Evolutionary conservation across 2,329 filamentous ascomycete species (phyloP).

Genomic region (Clathrospora elynae): DNA sequence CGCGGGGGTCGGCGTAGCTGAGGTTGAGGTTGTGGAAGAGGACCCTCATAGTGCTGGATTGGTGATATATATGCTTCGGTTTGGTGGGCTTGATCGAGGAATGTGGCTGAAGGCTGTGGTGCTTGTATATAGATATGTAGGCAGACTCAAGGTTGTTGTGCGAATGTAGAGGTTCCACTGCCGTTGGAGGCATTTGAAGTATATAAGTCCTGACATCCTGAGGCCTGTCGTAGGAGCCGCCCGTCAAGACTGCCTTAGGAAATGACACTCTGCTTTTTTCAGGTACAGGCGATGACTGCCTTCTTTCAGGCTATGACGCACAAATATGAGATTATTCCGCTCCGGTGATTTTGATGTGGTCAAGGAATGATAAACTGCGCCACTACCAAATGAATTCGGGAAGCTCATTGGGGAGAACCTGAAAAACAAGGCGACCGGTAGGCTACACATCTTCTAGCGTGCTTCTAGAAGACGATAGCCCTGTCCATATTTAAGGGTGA

Average conservation of each 20-base stretch:
- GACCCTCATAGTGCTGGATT: conserved; percentile 26
- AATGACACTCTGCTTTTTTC: conserved; percentile 20
- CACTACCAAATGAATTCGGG: conserved; percentile 21
- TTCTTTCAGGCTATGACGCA: conserved; percentile 41
- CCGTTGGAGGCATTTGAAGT: conserved; percentile 8
- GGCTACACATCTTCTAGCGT: conserved; percentile 38
- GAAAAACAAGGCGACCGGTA: conserved; percentile 34
- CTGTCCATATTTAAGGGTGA: conserved; percentile 31
- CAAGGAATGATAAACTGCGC: conserved; percentile 31
- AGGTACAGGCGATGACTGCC: conserved; percentile 39
- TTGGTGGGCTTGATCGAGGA: conserved; percentile 7
- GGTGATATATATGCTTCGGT: conserved; percentile 6
- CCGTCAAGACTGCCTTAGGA: conserved; percentile 24
- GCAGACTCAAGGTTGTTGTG: conserved; percentile 17
- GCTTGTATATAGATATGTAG: conserved; percentile 13
- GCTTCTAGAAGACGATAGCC: conserved; percentile 26
- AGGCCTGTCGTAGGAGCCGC: conserved; percentile 37
- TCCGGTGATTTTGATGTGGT: conserved; percentile 21
- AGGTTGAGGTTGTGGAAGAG: conserved; percentile 13
- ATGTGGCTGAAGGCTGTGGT: conserved; percentile 20
- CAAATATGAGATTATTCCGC: conserved; percentile 21
- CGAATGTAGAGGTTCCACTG: conserved; percentile 15
- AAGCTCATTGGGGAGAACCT: conserved; percentile 29
- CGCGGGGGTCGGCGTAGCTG: conserved; percentile 29
- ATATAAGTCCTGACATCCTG: conserved; percentile 28